Evolutionary conservation across 2,329 filamentous ascomycete genomes (phyloP), one percentile per base, ranked within the genome.

Genomic region (Chaetomium olivaceum): DNA sequence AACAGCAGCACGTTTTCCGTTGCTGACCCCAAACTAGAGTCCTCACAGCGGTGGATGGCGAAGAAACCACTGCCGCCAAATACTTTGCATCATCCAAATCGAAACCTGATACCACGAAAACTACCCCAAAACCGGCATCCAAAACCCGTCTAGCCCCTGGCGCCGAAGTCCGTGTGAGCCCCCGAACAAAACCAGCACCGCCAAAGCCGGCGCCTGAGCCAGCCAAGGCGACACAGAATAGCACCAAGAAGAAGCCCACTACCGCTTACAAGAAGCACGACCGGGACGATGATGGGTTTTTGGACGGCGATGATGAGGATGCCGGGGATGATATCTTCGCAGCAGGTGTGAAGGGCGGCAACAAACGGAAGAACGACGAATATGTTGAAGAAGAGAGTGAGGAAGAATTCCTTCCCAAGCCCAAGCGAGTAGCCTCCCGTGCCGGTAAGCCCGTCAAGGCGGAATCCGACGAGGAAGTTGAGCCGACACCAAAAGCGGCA

Each of bases 261-360:
- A 76, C 77, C 1, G 74, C 80, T 1, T 77, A 80, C 62, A 78
- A 77, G 59, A 79, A 82, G 57, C 73, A 79, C 63, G 72, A 75
- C 27, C 69, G 85, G 43, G 82, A 86, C 43, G 84, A 83, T 9
- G 83, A 86, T 71, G 83, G 81, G 5, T 86, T 85, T 65, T 78
- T 90, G 70, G 86, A 91, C 23, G 89, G 91, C 23, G 89, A 91
- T 61, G 89, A 88, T 39, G 88, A 85, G 7, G 87, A 91, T 54
- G 89, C 86, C 3, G 90, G 86, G n/a, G 90, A 92, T 69, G 93
- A 97, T 71, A 93, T 97, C 23, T 93, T 93, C 76, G 90, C 89
- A 16, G 89, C 90, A 4, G 88, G 91, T 69, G 85, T 84, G 39
- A 90, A 88, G 74, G 85, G 84, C 57, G 80, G 85, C 54, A 87